phyloP scores from a whole-genome alignment of 768 basidiomycete genomes.

The Suillus discolor region DNA sequence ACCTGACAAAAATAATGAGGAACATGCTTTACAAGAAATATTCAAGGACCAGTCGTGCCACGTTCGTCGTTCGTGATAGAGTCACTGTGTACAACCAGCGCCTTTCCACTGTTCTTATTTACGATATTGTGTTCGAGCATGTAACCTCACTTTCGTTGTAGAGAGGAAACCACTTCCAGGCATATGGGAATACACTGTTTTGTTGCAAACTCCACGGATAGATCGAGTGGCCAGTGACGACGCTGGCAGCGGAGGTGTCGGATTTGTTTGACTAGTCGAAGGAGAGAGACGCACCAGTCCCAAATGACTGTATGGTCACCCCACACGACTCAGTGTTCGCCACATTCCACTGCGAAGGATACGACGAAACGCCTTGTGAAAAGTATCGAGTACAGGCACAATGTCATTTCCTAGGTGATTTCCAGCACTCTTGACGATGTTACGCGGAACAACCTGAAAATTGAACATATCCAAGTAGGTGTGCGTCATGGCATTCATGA shows the following conservation, averaged over 20 bases:
- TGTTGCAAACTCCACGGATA: constrained; percentile 8
- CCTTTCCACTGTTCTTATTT: constrained; percentile 5
- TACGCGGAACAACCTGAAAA: constrained; percentile 1
- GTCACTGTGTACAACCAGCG: not conserved
- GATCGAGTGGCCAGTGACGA: constrained; percentile 7
- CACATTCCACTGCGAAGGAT: constrained; percentile 12
- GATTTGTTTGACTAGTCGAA: not conserved
- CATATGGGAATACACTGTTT: constrained; percentile 2
- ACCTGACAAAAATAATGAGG: not conserved
- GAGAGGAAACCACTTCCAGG: constrained; percentile 11
- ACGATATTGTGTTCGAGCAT: constrained; percentile 6
- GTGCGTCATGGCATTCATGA: constrained; percentile 14
- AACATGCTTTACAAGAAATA: not conserved
- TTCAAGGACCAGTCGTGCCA: not conserved
- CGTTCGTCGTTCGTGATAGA: constrained; percentile 8
- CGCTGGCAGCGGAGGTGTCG: not conserved
- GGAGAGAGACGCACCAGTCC: constrained; percentile 11
- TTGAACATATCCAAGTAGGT: constrained; percentile 14
- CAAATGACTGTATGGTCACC: constrained; percentile 12
- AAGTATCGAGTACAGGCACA: not conserved
- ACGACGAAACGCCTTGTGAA: not conserved
- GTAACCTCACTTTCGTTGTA: not conserved
- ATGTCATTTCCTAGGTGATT: constrained; percentile 14
- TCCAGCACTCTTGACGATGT: constrained; percentile 14
- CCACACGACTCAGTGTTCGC: constrained; percentile 4